Evolutionary conservation across 305 asterid species (phyloP).

Genomic region (Fraxinus albicans): DNA sequence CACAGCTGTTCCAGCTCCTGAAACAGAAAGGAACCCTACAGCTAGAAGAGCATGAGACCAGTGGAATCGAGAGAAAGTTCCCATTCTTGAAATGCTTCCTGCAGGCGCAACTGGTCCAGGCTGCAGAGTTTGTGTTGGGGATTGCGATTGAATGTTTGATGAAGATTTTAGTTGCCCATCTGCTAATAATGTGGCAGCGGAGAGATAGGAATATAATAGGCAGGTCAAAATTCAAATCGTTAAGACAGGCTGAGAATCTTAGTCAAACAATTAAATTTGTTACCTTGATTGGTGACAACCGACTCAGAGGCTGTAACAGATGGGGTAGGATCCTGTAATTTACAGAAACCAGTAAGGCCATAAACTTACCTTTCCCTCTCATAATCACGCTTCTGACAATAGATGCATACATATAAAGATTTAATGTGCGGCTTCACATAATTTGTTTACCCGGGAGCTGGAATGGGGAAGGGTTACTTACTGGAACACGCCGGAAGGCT

Average conservation of each 20-base stretch:
- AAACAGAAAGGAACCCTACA: conserved; percentile 63
- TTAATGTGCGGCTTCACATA: neutral
- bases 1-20: conserved; percentile 86
- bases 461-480: conserved; percentile 31
- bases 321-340: conserved; percentile 73
- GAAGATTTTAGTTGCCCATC: conserved; percentile 63
- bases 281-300: conserved; percentile 65
- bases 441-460: conserved; percentile 2
- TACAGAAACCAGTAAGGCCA: conserved; percentile 24
- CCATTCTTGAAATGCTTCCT: conserved; percentile 43
- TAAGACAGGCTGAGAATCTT: neutral
- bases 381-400: neutral
- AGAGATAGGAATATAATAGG: conserved; percentile 16
- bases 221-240: neutral
- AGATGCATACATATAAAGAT: neutral
- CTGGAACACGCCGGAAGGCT: conserved; percentile 96
- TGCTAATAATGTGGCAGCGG: conserved; percentile 23
- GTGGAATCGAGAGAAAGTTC: conserved; percentile 55
- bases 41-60: conserved; percentile 92
- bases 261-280: conserved; percentile 6
- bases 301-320: conserved; percentile 54
- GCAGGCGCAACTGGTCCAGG: conserved; percentile 31
- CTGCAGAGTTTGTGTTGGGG: conserved; percentile 50
- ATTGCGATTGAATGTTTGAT: conserved; percentile 51
- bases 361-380: neutral